phyloP scores from a whole-genome alignment of 108 stramenopile genomes.

The Skeletonema grethae region DNA sequence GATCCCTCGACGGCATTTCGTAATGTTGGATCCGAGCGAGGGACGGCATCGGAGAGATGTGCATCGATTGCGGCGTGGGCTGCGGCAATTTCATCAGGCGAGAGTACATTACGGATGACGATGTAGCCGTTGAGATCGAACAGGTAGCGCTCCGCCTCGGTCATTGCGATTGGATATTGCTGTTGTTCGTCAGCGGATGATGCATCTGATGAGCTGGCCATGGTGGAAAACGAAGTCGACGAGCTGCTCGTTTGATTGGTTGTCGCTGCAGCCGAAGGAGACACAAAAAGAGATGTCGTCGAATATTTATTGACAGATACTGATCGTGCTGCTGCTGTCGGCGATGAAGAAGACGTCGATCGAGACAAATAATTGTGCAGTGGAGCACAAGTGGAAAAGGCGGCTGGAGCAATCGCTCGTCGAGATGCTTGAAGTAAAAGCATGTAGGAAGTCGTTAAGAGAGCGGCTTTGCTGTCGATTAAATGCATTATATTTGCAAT shows the following conservation, averaged over 20 bases:
- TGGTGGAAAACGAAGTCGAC: slow-evolving; percentile 24
- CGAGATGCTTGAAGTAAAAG: slow-evolving; percentile 10
- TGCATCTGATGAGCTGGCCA: slow-evolving; percentile 10
- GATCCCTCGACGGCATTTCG: slow-evolving; percentile 79
- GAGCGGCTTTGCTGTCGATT: neutral
- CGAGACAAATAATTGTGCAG: neutral
- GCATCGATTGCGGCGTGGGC: slow-evolving; percentile 83
- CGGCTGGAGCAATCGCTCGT: slow-evolving; percentile 12
- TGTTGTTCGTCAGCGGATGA: neutral
- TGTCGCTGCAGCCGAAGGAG: neutral
- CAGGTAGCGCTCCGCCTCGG: slow-evolving; percentile 86
- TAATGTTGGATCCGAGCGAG: slow-evolving; percentile 64
- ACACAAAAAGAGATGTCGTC: neutral
- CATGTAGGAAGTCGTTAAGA: neutral
- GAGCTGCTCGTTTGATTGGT: slow-evolving; percentile 22
- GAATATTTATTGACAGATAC: neutral
- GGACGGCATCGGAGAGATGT: slow-evolving; percentile 65
- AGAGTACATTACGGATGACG: slow-evolving; percentile 79
- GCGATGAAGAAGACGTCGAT: slow-evolving; percentile 1
- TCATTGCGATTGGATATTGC: slow-evolving; percentile 55
- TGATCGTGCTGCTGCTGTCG: neutral
- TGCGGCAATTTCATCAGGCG: slow-evolving; percentile 70
- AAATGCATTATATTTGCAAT: neutral
- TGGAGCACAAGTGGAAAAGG: slow-evolving; percentile 3
- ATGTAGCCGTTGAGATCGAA: slow-evolving; percentile 93